Evolutionary conservation across 2,329 filamentous ascomycete species (phyloP).

Genomic region (Venturia oleaginea): DNA sequence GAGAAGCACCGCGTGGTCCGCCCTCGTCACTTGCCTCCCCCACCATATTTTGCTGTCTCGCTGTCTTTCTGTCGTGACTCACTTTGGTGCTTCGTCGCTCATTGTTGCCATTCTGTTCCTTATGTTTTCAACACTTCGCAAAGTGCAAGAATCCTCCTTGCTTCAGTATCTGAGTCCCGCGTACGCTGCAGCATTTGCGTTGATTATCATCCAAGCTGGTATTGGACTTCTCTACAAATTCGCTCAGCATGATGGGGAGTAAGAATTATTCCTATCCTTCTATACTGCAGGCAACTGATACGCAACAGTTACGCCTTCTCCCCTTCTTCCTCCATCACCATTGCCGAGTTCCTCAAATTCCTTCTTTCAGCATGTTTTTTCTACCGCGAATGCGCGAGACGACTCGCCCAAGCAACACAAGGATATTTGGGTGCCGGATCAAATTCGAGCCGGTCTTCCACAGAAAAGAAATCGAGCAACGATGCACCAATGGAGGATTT

Average conservation of each 20-base stretch:
- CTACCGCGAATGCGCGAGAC: slow-evolving; percentile 20
- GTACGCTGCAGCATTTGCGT: slow-evolving; percentile 23
- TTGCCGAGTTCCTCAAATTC: slow-evolving; percentile 27
- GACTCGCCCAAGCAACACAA: neutral
- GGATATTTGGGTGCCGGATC: slow-evolving; percentile 14
- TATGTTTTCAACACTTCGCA: neutral
- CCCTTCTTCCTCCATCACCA: slow-evolving; percentile 25
- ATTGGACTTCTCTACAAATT: slow-evolving; percentile 29
- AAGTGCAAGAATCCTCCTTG: neutral
- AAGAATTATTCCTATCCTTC: neutral
- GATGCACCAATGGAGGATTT: neutral
- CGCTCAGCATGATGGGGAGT: slow-evolving; percentile 18
- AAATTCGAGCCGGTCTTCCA: neutral
- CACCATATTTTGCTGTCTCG: neutral
- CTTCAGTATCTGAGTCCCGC: neutral
- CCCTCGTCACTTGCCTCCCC: neutral
- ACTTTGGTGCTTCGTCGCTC: neutral
- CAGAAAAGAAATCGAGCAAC: neutral
- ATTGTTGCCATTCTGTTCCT: neutral
- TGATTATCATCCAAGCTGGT: slow-evolving; percentile 28
- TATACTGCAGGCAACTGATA: neutral
- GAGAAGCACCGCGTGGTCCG: neutral
- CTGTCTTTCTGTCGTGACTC: neutral
- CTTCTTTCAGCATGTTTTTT: slow-evolving; percentile 24
- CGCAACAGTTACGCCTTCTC: slow-evolving; percentile 23